These are phyloP conservation scores for Fusarium nurragi DNA, from an alignment of 2,329 filamentous ascomycete genomes.

Conservation along the genomic window DNA sequence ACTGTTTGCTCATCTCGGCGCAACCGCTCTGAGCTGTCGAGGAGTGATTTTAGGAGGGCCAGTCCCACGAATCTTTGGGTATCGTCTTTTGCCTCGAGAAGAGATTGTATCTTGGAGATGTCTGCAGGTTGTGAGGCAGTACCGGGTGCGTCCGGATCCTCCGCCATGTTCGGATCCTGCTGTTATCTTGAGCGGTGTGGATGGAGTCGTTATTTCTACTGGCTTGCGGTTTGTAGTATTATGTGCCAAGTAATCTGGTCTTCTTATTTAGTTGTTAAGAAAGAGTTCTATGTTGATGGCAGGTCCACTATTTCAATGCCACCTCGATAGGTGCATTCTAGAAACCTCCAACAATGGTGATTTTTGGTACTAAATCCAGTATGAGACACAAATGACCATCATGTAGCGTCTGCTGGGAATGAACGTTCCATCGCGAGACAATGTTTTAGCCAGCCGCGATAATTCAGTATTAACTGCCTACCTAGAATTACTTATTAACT, in stretches of 20 bases:
- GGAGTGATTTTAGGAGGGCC: slow-evolving; percentile 70
- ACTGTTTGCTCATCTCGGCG: slow-evolving; percentile 58
- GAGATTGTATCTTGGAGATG: slow-evolving; percentile 60
- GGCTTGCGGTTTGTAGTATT: neutral
- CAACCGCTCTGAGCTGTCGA: slow-evolving; percentile 67
- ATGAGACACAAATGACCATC: neutral
- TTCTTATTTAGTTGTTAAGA: neutral
- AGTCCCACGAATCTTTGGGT: slow-evolving; percentile 75
- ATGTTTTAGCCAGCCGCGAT: slow-evolving; percentile 11
- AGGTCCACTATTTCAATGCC: slow-evolving; percentile 31
- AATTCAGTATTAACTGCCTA: too few species aligned
- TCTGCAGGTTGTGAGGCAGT: slow-evolving; percentile 30
- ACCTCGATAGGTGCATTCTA: slow-evolving; percentile 30
- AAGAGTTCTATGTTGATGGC: slow-evolving; percentile 2
- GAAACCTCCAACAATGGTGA: slow-evolving; percentile 4
- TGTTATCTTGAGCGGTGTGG: neutral
- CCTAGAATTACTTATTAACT: too few species aligned
- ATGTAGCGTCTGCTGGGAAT: neutral
- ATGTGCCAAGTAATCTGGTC: neutral
- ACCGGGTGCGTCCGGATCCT: slow-evolving; percentile 1
- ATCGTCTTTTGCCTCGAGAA: slow-evolving; percentile 70
- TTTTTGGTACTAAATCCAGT: neutral
- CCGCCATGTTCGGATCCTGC: neutral
- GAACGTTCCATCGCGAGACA: slow-evolving; percentile 6
- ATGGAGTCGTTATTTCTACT: neutral